phyloP scores from a whole-genome alignment of 2,329 filamentous ascomycete genomes.

The Aspergillus nomiae region DNA sequence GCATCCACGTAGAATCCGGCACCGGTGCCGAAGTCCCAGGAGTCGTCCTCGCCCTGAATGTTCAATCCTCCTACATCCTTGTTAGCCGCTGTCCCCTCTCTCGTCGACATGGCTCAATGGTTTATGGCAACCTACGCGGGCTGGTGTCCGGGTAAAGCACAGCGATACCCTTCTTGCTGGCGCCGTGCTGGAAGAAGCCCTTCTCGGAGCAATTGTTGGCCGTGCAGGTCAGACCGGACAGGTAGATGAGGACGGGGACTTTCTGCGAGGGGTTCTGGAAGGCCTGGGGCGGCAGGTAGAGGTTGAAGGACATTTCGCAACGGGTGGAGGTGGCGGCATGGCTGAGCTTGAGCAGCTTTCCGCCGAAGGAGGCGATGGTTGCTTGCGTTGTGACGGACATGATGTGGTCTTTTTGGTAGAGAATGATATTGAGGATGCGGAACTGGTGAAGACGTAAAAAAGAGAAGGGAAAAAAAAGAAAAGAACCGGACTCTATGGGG shows the following conservation, averaged over 20 bases:
- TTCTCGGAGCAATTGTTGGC: conserved; percentile 76
- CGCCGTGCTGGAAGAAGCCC: conserved; percentile 88
- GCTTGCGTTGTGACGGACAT: conserved; percentile 91
- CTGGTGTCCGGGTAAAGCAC: conserved; percentile 94
- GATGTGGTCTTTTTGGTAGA: conserved; percentile 8
- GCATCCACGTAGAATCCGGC: conserved; percentile 96
- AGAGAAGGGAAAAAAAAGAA: conserved; percentile 4
- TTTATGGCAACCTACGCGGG: conserved; percentile 61
- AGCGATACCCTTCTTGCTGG: conserved; percentile 80
- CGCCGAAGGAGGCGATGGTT: conserved; percentile 88
- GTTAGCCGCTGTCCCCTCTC: not conserved
- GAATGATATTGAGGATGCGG: not conserved
- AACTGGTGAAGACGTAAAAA: conserved; percentile 2
- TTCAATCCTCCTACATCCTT: conserved; percentile 65
- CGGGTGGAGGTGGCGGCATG: conserved; percentile 77
- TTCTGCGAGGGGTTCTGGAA: conserved; percentile 55
- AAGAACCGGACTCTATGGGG: conserved; percentile 4
- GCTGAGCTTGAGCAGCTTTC: conserved; percentile 89
- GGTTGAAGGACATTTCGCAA: conserved; percentile 89
- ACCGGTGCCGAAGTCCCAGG: conserved; percentile 87
- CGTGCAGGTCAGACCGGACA: conserved; percentile 92
- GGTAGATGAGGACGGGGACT: conserved; percentile 85
- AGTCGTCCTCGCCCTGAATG: conserved; percentile 81
- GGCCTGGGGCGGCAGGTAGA: conserved; percentile 81
- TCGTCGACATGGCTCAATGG: not conserved